Evolutionary conservation across 2,329 filamentous ascomycete species (phyloP), one percentile per base, ranked within the genome.

Genomic region (Botryosphaeria dothidea): DNA sequence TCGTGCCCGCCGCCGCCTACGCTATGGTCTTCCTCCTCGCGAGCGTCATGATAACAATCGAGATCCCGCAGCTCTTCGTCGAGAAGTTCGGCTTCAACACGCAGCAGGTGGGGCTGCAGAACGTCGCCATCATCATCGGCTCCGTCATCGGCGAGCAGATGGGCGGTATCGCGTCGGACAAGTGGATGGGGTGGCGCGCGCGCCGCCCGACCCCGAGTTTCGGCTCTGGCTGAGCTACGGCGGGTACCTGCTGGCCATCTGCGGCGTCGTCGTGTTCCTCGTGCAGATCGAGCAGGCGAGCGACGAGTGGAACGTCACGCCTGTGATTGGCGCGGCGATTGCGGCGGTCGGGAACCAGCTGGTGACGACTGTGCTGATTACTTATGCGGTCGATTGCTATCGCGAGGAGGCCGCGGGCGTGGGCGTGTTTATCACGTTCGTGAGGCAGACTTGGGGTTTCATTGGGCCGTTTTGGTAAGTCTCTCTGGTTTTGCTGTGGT

Each of bases 371-470:
- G 82, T 88, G 3, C 71, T 86, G 49, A 83, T 87, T 27, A 88
- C 86, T 0, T 88, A 87, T 71, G 82, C 85, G 0, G 82, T 89
- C 1, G 86, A 88, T 67, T 85, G 84, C 69, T 82, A 86, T 67
- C 79, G 76, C 2, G 77, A 84, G 31, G 80, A 85, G 48, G 79
- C 84, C 0, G 82, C 82, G 0, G 81, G 82, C 61, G 80, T 88
- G n/a, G 86, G 85, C 2, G 85, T 86, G 0, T 88, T 87, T 67
- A 80, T 88, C 67, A 87, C 81, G 3, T 79, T 88, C 62, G 80
- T 86, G 2, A 78, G 86, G 9, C 82, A 85, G 65, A 81, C 80
- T 13, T 74, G 71, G 74, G 75, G 73, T 25, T 80, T 79, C 41
- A 75, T 80, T 56, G 77, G 77, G 0, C 78, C 77, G 0, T 79